Evolutionary conservation across 2,329 filamentous ascomycete genomes (phyloP).

Genomic region (Phyllosticta citrichinensis): DNA sequence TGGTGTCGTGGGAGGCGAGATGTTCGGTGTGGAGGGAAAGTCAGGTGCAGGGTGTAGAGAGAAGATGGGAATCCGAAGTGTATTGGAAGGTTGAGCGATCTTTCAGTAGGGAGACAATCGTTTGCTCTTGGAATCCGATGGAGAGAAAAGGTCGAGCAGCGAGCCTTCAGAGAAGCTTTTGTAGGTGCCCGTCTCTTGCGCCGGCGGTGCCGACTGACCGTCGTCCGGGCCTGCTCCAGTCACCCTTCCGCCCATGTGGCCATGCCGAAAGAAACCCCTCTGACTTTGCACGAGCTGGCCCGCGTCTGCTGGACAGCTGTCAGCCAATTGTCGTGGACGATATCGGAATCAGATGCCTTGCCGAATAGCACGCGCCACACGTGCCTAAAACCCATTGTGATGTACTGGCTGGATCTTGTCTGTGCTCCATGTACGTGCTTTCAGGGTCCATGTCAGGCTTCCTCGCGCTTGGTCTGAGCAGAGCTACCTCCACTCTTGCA

Average conservation of each 20-base stretch:
- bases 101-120: neutral
- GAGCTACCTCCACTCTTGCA: neutral
- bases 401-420: neutral
- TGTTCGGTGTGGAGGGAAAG: neutral
- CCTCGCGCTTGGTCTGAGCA: neutral
- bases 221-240: neutral
- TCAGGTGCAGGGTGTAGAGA: neutral
- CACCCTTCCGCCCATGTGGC: neutral
- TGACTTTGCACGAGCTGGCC: neutral
- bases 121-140: neutral
- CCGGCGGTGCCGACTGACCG: neutral
- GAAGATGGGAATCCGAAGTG: neutral
- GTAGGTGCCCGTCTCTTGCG: neutral
- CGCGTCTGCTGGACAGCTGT: neutral
- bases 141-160: neutral
- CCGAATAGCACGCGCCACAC: neutral
- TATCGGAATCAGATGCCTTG: neutral
- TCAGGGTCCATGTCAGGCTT: neutral
- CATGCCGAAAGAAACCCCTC: neutral
- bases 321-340: neutral
- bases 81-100: neutral
- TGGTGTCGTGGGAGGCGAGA: neutral
- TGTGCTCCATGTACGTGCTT: neutral
- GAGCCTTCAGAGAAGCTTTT: neutral
- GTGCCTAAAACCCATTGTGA: neutral